phyloP scores from a whole-genome alignment of 495 filamentous ascomycete genomes.

The Oleoguttula mirabilis region DNA sequence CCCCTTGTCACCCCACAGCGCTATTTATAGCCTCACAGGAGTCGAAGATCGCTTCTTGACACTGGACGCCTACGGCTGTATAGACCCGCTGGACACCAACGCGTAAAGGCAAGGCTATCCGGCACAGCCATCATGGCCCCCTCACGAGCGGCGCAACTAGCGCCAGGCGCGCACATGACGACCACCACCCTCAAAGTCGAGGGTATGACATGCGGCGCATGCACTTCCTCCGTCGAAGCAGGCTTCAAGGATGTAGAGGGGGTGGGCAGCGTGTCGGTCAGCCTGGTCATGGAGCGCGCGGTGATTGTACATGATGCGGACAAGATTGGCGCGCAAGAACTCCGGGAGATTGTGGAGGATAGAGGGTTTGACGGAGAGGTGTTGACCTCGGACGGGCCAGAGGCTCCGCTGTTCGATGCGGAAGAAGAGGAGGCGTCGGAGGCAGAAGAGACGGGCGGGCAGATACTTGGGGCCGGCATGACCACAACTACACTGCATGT shows the following conservation, averaged over 20 bases:
- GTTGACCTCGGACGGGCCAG: slow-evolving; percentile 62
- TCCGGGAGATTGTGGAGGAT: slow-evolving; percentile 83
- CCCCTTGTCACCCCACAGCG: background rate
- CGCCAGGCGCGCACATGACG: slow-evolving; percentile 49
- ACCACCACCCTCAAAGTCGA: slow-evolving; percentile 83
- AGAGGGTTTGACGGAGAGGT: slow-evolving; percentile 89
- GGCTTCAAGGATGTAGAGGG: slow-evolving; percentile 74
- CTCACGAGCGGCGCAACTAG: slow-evolving; percentile 4
- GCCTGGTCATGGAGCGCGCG: slow-evolving; percentile 82
- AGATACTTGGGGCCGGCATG: slow-evolving; percentile 19
- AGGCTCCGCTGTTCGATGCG: slow-evolving; percentile 12
- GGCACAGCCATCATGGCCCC: slow-evolving; percentile 8
- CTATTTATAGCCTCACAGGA: background rate
- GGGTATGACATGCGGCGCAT: slow-evolving; percentile 92
- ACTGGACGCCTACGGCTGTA: background rate
- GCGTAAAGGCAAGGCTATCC: background rate
- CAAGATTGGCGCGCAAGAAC: slow-evolving; percentile 54
- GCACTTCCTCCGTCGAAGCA: slow-evolving; percentile 73
- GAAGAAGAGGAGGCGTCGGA: slow-evolving; percentile 21
- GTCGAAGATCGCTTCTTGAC: background rate
- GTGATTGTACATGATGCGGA: slow-evolving; percentile 79
- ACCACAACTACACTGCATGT: slow-evolving; percentile 74
- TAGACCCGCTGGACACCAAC: background rate
- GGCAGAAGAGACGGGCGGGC: slow-evolving; percentile 23
- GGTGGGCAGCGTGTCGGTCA: slow-evolving; percentile 73